phyloP scores from a whole-genome alignment of 345 rosid genomes.

The Hypericum perforatum region DNA sequence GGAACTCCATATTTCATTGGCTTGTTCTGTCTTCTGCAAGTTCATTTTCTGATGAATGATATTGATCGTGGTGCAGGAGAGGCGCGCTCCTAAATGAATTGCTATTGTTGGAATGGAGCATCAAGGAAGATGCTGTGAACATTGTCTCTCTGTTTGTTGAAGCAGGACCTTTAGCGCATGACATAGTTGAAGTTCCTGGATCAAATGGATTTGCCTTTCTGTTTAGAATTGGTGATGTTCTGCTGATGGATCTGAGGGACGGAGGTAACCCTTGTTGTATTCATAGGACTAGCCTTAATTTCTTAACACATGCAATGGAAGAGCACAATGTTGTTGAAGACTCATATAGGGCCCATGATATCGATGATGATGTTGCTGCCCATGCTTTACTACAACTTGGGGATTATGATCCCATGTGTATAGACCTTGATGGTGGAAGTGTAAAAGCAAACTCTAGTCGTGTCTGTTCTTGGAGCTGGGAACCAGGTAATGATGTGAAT shows the following conservation, averaged over 20 bases:
- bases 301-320: constrained; percentile 48
- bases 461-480: constrained; percentile 94
- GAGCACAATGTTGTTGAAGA: constrained; percentile 75
- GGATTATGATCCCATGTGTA: constrained; percentile 97
- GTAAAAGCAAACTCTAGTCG: constrained; percentile 43
- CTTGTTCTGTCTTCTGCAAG: constrained; percentile 13
- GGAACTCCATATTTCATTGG: constrained; percentile 6
- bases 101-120: constrained; percentile 60
- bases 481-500: constrained; percentile 46
- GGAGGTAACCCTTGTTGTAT: constrained; percentile 59
- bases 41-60: constrained; percentile 16
- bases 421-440: constrained; percentile 51
- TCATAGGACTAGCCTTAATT: constrained; percentile 56
- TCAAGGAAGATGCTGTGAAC: constrained; percentile 39
- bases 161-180: constrained; percentile 71
- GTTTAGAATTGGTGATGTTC: constrained; percentile 85
- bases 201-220: constrained; percentile 81
- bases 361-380: constrained; percentile 98
- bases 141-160: constrained; percentile 50
- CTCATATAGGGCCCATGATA: constrained; percentile 58
- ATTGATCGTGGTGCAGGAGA: constrained; percentile 48
- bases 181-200: constrained; percentile 75
- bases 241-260: constrained; percentile 95
- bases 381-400: constrained; percentile 83
- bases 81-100: constrained; percentile 55